These are phyloP conservation scores for Alternaria alternata DNA, from an alignment of 2,329 filamentous ascomycete genomes.

Conservation along the genomic window DNA sequence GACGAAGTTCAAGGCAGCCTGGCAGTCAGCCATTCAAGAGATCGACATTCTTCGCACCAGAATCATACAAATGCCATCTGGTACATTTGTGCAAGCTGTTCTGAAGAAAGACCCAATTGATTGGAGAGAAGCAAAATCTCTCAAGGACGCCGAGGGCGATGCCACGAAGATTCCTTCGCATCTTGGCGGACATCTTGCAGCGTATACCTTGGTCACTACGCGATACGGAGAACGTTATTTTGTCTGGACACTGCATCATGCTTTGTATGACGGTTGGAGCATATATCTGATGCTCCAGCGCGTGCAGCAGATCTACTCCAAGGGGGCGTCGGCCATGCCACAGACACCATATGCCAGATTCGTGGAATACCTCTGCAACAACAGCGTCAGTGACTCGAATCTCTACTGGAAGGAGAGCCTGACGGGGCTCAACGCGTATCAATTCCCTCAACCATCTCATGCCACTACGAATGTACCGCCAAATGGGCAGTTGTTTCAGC, in stretches of 20 bases:
- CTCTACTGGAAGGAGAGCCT: slow-evolving; percentile 49
- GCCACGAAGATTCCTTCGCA: slow-evolving; percentile 28
- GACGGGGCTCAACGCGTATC: slow-evolving; percentile 30
- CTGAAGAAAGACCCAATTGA: slow-evolving; percentile 36
- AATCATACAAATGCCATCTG: slow-evolving; percentile 38
- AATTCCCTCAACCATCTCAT: slow-evolving; percentile 45
- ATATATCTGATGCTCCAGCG: slow-evolving; percentile 41
- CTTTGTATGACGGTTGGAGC: slow-evolving; percentile 53
- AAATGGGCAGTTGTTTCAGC: slow-evolving; percentile 33
- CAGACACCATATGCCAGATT: slow-evolving; percentile 44
- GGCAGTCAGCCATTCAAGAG: slow-evolving; percentile 56
- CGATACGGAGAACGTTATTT: slow-evolving; percentile 35
- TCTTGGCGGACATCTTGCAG: slow-evolving; percentile 34
- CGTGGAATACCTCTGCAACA: slow-evolving; percentile 42
- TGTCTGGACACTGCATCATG: slow-evolving; percentile 53
- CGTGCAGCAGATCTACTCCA: slow-evolving; percentile 36
- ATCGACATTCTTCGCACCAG: slow-evolving; percentile 60
- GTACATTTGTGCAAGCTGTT: slow-evolving; percentile 40
- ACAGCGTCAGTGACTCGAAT: slow-evolving; percentile 28
- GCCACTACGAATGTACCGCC: slow-evolving; percentile 28
- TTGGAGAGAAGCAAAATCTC: slow-evolving; percentile 33
- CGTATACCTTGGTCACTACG: slow-evolving; percentile 37
- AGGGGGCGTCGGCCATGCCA: slow-evolving; percentile 23
- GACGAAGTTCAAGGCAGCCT: slow-evolving; percentile 55
- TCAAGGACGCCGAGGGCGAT: slow-evolving; percentile 28